phyloP scores from a whole-genome alignment of 352 stramenopile species.

The Pythium aphanidermatum region DNA sequence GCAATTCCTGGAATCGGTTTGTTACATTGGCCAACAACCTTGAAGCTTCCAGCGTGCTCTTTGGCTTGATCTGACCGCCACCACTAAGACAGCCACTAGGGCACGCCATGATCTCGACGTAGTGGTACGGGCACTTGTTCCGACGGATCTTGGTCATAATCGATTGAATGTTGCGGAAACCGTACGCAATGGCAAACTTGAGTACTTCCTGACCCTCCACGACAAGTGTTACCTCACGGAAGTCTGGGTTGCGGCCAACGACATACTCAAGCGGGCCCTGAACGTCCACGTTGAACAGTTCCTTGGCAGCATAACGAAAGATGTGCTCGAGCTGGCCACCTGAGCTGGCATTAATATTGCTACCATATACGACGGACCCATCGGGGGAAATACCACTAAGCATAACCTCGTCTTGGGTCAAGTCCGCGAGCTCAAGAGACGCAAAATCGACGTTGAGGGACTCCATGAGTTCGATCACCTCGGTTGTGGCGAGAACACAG shows the following conservation, averaged over 20 bases:
- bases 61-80: conserved; percentile 90
- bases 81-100: conserved; percentile 97
- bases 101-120: conserved; percentile 98
- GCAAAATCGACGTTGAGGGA: conserved; percentile 56
- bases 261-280: conserved; percentile 80
- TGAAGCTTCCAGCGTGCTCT: conserved; percentile 45
- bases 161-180: conserved; percentile 96
- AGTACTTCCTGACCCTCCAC: conserved; percentile 81
- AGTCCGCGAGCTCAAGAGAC: conserved; percentile 49
- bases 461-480: conserved; percentile 71
- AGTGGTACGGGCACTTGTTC: conserved; percentile 91
- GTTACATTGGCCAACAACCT: conserved; percentile 63
- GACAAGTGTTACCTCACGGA: conserved; percentile 71
- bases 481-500: conserved; percentile 89
- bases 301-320: conserved; percentile 86
- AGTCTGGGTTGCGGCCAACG: conserved; percentile 86
- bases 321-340: conserved; percentile 91
- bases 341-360: conserved; percentile 58
- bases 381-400: conserved; percentile 67
- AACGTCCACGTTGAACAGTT: conserved; percentile 87
- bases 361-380: conserved; percentile 44
- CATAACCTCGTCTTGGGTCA: conserved; percentile 59
- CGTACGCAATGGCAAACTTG: conserved; percentile 93
- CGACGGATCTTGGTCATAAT: conserved; percentile 92
- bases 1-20: conserved; percentile 56